These are phyloP conservation scores for Emmonsiellopsis sp. DNA, from an alignment of 2,329 filamentous ascomycete species.

Conservation along the genomic window DNA sequence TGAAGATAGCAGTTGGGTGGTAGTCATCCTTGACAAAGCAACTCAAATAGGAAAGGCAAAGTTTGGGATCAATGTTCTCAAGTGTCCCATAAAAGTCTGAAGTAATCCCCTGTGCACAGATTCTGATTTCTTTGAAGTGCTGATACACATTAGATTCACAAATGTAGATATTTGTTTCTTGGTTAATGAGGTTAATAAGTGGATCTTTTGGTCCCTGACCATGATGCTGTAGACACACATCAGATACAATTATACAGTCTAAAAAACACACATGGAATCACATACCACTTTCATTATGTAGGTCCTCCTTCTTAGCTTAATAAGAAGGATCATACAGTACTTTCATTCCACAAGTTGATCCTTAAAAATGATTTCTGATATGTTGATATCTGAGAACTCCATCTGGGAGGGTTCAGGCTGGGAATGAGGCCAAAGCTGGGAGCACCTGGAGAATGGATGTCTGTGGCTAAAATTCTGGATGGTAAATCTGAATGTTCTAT, in stretches of 20 bases:
- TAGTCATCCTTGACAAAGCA: too few relatives aligned
- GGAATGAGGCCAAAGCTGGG: too few relatives aligned
- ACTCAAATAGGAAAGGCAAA: too few relatives aligned
- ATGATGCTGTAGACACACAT: slow-evolving; percentile 4
- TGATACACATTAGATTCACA: slow-evolving; percentile 2
- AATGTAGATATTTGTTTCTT: slow-evolving; percentile 1
- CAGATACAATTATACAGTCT: neutral
- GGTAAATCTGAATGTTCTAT: too few relatives aligned
- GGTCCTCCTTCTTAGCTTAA: slow-evolving; percentile 2
- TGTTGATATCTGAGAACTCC: neutral
- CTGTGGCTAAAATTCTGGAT: too few relatives aligned
- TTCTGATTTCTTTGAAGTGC: neutral
- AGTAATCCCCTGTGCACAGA: slow-evolving; percentile 1
- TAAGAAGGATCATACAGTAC: slow-evolving; percentile 3
- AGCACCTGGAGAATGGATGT: too few relatives aligned
- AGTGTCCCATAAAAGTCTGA: slow-evolving; percentile 3
- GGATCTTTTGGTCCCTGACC: neutral
- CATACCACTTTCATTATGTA: slow-evolving; percentile 9
- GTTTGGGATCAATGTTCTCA: slow-evolving; percentile 2
- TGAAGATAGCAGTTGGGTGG: too few relatives aligned
- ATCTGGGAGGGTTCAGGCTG: neutral
- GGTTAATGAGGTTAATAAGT: neutral
- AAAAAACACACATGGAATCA: neutral
- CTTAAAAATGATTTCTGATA: slow-evolving; percentile 5
- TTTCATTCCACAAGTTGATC: neutral